Evolutionary conservation across 2,329 filamentous ascomycete species (phyloP), one percentile per base, ranked within the genome.

Genomic region (Pseudogymnoascus sp.): DNA sequence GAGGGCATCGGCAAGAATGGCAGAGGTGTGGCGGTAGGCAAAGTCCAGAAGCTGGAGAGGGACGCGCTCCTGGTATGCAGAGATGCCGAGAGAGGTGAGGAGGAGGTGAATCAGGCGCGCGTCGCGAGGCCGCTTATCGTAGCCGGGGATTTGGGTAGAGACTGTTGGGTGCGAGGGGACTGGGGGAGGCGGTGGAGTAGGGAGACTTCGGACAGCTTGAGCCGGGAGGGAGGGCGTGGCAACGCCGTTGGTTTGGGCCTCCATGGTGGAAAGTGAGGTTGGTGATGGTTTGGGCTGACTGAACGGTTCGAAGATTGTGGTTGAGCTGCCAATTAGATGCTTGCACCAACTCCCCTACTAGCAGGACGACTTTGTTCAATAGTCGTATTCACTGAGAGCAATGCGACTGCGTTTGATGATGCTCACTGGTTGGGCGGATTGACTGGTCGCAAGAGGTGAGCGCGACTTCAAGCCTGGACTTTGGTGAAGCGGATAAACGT

Each of bases 1-100:
- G 14, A 90, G 75, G 6, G 85, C 86, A 75, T 91, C 88, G 66
- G 78, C 84, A 18, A 92, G 83, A 36, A 92, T 80, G 62, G 83
- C 81, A 1, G 84, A 85, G 8, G 87, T 90, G 78, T 91, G 89
- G 37, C 90, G 85, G 80, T 94, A 94, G 57, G 90, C 88, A 71
- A 93, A 93, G 76, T 94, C 90, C 72, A 94, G 85, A 57, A 94
- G 85, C 62, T 92, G 85, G 0, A 93, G 82, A 0, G 90, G 90
- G 1, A 94, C 89, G 69, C 90, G 89, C 72, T 88, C 84, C 73
- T 93, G 89, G 78, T 91, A 94, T 39, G 86, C 81, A 4, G 87
- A 86, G 8, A 93, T 89, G 70, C 89, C 89, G 68, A 91, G 87
- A 6, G 87, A 88, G 18, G 86, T 87, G 57, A 94, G 84, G 59